Evolutionary conservation across 2,329 filamentous ascomycete species (phyloP).

Genomic region (Exophiala sp.): DNA sequence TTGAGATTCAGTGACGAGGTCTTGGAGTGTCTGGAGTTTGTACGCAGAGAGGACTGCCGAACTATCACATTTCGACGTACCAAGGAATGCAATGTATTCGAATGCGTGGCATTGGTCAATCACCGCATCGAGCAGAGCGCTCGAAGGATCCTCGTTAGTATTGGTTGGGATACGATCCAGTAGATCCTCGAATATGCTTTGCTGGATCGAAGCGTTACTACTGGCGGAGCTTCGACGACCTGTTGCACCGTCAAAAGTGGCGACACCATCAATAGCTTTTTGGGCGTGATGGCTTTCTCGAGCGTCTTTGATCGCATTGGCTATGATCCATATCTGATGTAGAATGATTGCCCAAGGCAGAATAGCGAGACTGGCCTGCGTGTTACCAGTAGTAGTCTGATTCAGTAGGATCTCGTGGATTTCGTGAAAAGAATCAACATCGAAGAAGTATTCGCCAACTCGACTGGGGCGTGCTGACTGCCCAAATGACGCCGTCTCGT

Average conservation of each 20-base stretch:
- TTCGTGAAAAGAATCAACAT: conserved; percentile 65
- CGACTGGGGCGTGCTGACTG: conserved; percentile 8
- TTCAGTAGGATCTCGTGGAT: conserved; percentile 69
- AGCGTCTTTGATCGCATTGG: conserved; percentile 58
- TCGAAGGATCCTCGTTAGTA: conserved; percentile 46
- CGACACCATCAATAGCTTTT: conserved; percentile 39
- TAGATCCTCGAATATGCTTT: conserved; percentile 46
- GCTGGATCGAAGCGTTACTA: conserved; percentile 33
- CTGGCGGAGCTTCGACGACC: conserved; percentile 29
- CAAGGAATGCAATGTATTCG: conserved; percentile 39
- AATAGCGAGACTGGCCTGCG: conserved; percentile 67
- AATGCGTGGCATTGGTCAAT: conserved; percentile 49
- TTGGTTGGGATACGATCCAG: conserved; percentile 43
- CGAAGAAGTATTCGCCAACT: conserved; percentile 48
- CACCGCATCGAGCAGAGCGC: conserved; percentile 45
- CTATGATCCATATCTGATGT: conserved; percentile 63
- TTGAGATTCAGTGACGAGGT: conserved; percentile 66
- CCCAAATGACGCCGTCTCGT: conserved; percentile 7
- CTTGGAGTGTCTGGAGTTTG: conserved; percentile 51
- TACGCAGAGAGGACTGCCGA: conserved; percentile 9
- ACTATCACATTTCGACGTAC: not conserved
- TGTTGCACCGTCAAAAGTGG: conserved; percentile 30
- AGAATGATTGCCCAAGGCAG: conserved; percentile 80
- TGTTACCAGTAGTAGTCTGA: conserved; percentile 55
- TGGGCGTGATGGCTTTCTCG: conserved; percentile 43